phyloP scores from a whole-genome alignment of 2,329 filamentous ascomycete species.

The Fusarium buharicum region DNA sequence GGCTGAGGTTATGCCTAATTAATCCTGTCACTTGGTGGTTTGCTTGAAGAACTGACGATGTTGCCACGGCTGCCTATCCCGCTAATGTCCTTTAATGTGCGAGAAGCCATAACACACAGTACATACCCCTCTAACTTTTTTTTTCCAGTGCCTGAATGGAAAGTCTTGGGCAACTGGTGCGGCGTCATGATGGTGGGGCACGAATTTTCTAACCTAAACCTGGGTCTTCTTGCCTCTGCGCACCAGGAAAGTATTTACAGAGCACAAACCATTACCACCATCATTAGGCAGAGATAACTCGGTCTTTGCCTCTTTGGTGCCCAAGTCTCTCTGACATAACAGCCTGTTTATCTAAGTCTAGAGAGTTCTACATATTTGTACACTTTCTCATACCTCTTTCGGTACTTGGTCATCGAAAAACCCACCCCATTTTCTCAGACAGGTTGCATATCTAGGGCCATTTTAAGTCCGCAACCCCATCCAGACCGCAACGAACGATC shows the following conservation, averaged over 20 bases:
- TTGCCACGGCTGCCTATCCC: conserved; percentile 11
- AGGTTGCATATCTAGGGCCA: conserved; percentile 39
- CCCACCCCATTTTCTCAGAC: conserved; percentile 22
- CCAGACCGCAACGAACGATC: conserved; percentile 39
- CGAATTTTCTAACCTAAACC: conserved; percentile 52
- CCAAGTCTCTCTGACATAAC: conserved; percentile 31
- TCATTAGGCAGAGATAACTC: conserved; percentile 39
- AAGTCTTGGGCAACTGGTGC: conserved; percentile 17
- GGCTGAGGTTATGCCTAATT: background rate
- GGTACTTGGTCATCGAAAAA: background rate
- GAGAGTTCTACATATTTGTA: conserved; percentile 6
- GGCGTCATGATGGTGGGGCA: conserved; percentile 54
- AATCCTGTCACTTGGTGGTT: background rate
- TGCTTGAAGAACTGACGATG: background rate
- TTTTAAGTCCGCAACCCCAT: conserved; percentile 41
- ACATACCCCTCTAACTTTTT: conserved; percentile 41
- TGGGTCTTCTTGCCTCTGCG: conserved; percentile 37
- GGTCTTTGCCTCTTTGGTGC: conserved; percentile 40
- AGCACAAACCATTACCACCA: conserved; percentile 39
- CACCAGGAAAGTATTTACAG: conserved; percentile 40
- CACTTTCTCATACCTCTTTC: conserved; percentile 2
- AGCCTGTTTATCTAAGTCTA: conserved; percentile 3
- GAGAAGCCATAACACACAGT: conserved; percentile 15
- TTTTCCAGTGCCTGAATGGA: conserved; percentile 4
- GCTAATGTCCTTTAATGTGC: conserved; percentile 4